Conservation (phyloP, 2,329 filamentous ascomycete genomes). For the Balansia obtecta region DNA sequence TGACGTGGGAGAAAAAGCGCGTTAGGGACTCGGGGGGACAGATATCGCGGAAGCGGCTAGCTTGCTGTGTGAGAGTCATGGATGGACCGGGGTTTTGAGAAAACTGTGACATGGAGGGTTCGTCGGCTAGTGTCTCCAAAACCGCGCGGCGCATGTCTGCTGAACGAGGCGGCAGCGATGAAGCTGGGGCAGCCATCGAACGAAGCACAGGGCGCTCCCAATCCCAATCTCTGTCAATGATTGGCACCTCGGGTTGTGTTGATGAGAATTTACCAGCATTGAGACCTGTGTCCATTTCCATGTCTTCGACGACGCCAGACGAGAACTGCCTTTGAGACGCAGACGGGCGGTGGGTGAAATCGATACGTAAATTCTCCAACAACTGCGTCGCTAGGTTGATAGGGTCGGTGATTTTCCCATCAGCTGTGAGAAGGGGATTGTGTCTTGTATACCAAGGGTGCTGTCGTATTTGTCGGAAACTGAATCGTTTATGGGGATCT, state of each 20-base stretch:
- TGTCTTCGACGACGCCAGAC: conserved; percentile 36
- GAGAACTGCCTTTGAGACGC: conserved; percentile 27
- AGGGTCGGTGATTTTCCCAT: conserved; percentile 67
- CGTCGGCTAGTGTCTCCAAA: conserved; percentile 61
- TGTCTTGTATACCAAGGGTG: conserved; percentile 89
- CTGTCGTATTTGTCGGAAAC: conserved; percentile 72
- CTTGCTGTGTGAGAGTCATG: conserved; percentile 76
- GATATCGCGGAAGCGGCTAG: conserved; percentile 80
- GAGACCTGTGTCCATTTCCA: conserved; percentile 53
- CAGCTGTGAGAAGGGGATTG: conserved; percentile 62
- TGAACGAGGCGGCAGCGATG: conserved; percentile 21
- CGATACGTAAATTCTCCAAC: conserved; percentile 82
- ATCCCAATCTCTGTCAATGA: conserved; percentile 66
- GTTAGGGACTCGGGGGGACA: conserved; percentile 78
- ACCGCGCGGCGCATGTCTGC: conserved; percentile 27
- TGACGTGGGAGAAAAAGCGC: conserved; percentile 79
- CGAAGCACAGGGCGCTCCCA: conserved; percentile 67
- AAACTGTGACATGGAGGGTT: conserved; percentile 82
- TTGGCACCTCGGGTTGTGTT: conserved; percentile 75
- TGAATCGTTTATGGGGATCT: conserved; percentile 62
- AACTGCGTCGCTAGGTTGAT: conserved; percentile 85
- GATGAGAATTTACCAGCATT: conserved; percentile 47
- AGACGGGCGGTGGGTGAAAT: conserved; percentile 60
- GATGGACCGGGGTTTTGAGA: conserved; percentile 66
- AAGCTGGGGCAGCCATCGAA: conserved; percentile 30